phyloP scores from a whole-genome alignment of 192 early-diverging fungal genomes.

The Phlyctochytrium bullatum region DNA sequence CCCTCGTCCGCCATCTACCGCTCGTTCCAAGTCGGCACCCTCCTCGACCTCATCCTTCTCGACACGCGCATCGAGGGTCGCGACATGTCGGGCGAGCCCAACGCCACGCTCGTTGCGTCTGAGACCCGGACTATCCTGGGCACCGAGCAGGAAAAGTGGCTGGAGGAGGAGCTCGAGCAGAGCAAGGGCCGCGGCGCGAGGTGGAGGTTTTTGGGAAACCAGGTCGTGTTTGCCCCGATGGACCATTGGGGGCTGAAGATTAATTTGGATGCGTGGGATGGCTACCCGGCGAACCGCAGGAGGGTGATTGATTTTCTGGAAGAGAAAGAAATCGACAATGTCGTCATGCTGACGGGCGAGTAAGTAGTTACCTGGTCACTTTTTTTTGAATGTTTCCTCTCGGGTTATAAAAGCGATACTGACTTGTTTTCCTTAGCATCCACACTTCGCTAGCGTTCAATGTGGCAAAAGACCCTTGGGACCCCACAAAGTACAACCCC shows the following conservation, averaged over 20 bases:
- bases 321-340: conserved; percentile 25
- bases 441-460: conserved; percentile 34
- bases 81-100: conserved; percentile 9
- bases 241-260: conserved; percentile 17
- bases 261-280: conserved; percentile 39
- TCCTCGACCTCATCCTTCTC: conserved; percentile 45
- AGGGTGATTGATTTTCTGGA: conserved; percentile 24
- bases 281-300: conserved; percentile 31
- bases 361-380: too few species aligned
- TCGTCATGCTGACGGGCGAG: conserved; percentile 41
- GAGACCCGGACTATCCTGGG: conserved; percentile 30
- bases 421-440: conserved; percentile 5
- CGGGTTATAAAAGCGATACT: neutral
- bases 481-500: conserved; percentile 21
- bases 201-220: conserved; percentile 43
- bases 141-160: conserved; percentile 35
- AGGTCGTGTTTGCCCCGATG: conserved; percentile 37
- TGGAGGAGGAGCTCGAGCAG: conserved; percentile 18
- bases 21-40: conserved; percentile 34
- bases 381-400: neutral
- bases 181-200: conserved; percentile 25
- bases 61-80: conserved; percentile 43
- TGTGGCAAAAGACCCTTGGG: conserved; percentile 23
- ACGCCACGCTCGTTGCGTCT: neutral
- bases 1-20: conserved; percentile 34